Conservation (phyloP, 805 yeast genomes). For the Tetrapisispora pingtungensis region DNA sequence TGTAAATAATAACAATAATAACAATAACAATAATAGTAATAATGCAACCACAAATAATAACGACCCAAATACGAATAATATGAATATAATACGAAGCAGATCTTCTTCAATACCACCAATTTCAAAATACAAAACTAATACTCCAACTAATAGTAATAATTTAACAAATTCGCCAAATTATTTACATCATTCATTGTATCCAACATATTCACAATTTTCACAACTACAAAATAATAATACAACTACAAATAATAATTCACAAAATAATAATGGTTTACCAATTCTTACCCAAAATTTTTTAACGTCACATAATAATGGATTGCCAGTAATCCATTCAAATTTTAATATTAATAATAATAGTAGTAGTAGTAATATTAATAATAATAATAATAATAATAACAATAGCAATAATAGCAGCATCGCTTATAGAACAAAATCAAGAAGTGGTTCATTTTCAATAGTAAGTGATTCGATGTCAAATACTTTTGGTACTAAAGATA, state of each 20-base stretch:
- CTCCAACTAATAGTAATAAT: conserved; percentile 10
- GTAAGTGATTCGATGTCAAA: conserved; percentile 24
- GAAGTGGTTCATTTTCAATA: conserved; percentile 19
- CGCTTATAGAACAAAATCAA: conserved; percentile 20
- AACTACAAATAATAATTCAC: background rate
- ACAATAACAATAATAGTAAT: background rate
- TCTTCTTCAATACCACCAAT: conserved; percentile 24
- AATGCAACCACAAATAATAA: conserved; percentile 4
- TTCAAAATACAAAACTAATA: conserved; percentile 13
- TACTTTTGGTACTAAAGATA: background rate
- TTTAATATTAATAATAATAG: too few relatives aligned
- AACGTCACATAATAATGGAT: background rate
- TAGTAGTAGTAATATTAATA: background rate
- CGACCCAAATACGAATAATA: background rate
- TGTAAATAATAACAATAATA: background rate
- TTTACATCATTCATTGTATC: conserved; percentile 12
- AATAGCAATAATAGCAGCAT: background rate
- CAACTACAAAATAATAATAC: conserved; percentile 10
- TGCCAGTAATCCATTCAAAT: background rate
- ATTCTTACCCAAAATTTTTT: background rate
- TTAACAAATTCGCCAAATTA: conserved; percentile 4
- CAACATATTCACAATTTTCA: conserved; percentile 20
- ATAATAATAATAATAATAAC: too few relatives aligned
- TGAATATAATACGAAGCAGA: conserved; percentile 11
- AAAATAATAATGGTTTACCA: background rate